Base-by-base conservation (phyloP, 768 basidiomycete species). In the Omphalotus guepiniiformis region DNA sequence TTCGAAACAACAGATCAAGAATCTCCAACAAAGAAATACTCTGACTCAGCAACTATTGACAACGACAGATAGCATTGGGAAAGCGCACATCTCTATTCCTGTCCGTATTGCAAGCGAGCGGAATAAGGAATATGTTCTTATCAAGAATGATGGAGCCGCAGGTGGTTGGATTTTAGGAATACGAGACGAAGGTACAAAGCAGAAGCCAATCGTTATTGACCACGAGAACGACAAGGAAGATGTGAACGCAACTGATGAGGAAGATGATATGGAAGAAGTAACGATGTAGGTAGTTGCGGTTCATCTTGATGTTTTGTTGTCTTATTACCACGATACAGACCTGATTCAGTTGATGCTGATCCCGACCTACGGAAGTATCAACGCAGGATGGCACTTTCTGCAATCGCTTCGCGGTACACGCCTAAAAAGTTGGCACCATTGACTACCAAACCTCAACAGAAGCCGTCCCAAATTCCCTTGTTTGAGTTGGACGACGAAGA, bases 111-210 rank as follows among this genome's bases (percentile, higher is more conserved):
- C 96, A 1, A 93, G 92, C 55, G 94, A 98, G 65, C 72, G 94
- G 52, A 97, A 98, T 59, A 85, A 82, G 62, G 84, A 96, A 63
- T 99, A 99, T 64, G 73, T 97, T n/a, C 73, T 99, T 49, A 75
- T 98, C 49, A 95, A 95, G 71, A 95, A 96, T 57, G 83, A 91
- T 53, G 85, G 85, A 27, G 80, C 69, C 13, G 83, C 79, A 18
- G 93, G 94, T 2, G 96, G 96, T 1, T 99, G 96, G 95, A 82
- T 94, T 32, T 70, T 99, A 15, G 95, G 95, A 3, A 85, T 97
- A 34, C 75, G 88, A 39, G 91, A 96, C 55, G 80, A 88, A 42
- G 93, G 94, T 15, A 90, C 88, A 6, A 75, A 73, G 49, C 75
- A 81, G 40, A 91, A 90, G 54, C 94, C 94, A 4, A 97, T 97